Conservation (phyloP, 805 yeast genomes). For the Kurtzmaniella cleridarum region DNA sequence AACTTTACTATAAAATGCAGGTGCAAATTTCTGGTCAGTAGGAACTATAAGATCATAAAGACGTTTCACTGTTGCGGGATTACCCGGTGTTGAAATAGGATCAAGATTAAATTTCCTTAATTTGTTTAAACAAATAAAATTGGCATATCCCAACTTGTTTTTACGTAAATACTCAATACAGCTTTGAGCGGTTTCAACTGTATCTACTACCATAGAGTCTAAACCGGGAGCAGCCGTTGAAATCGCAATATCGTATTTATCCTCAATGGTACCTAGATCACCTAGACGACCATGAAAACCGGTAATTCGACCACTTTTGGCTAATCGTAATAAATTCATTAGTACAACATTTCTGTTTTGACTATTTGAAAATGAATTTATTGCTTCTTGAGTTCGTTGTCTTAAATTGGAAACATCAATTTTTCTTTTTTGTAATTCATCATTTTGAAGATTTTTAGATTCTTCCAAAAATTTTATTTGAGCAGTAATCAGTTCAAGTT, state of each 20-base stretch:
- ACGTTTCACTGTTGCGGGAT: constrained; percentile 61
- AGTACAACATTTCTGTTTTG: constrained; percentile 74
- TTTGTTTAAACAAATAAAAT: constrained; percentile 75
- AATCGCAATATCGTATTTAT: constrained; percentile 83
- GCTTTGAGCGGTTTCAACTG: constrained; percentile 53
- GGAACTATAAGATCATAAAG: constrained; percentile 79
- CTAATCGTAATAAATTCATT: constrained; percentile 59
- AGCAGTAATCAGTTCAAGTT: constrained; percentile 41
- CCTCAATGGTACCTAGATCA: constrained; percentile 86
- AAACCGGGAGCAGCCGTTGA: constrained; percentile 92
- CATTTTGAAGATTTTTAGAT: constrained; percentile 47
- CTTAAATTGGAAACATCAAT: constrained; percentile 47
- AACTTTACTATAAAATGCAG: constrained; percentile 85
- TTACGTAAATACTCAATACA: constrained; percentile 77
- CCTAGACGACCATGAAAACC: constrained; percentile 93
- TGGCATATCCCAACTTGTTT: constrained; percentile 82
- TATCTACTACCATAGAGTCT: constrained; percentile 90
- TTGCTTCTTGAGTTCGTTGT: constrained; percentile 64
- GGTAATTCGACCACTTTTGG: constrained; percentile 71
- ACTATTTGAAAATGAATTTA: constrained; percentile 46
- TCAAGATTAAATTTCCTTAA: constrained; percentile 56
- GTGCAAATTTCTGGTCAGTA: constrained; percentile 59
- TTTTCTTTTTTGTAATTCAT: constrained; percentile 49
- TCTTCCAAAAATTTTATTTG: constrained; percentile 56
- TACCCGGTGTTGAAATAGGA: constrained; percentile 62